These are phyloP conservation scores for Leptographium radiaticola DNA, from an alignment of 2,329 filamentous ascomycete species.

Conservation along the genomic window DNA sequence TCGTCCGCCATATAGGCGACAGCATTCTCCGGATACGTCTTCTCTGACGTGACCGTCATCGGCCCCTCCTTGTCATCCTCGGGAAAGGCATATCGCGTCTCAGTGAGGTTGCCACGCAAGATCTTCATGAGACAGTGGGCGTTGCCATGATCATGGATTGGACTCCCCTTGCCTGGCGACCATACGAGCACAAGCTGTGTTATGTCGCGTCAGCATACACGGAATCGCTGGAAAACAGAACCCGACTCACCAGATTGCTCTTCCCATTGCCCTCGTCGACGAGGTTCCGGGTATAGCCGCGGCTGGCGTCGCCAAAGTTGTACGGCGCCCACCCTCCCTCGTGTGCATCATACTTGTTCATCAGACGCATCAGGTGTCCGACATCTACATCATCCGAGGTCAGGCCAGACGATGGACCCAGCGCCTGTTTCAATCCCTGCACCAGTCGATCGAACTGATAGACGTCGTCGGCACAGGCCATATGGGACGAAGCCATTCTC, in stretches of 20 bases:
- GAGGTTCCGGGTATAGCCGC: conserved; percentile 74
- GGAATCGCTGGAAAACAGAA: background rate
- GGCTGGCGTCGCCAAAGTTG: conserved; percentile 55
- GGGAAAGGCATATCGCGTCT: conserved; percentile 72
- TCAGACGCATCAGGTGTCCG: conserved; percentile 53
- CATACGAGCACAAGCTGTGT: conserved; percentile 72
- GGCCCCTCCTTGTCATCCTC: conserved; percentile 35
- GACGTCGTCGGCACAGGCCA: conserved; percentile 13
- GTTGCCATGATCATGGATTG: conserved; percentile 80
- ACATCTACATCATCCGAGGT: conserved; percentile 73
- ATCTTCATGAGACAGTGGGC: conserved; percentile 92
- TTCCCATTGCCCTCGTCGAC: conserved; percentile 76
- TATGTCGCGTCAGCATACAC: background rate
- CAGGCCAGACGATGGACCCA: conserved; percentile 72
- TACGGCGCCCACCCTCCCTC: conserved; percentile 61
- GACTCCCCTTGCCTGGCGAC: conserved; percentile 70
- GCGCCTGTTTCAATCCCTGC: conserved; percentile 53
- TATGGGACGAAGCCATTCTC: background rate
- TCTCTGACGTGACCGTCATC: conserved; percentile 53
- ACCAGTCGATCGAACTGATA: conserved; percentile 56
- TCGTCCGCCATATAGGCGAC: conserved; percentile 89
- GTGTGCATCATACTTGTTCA: conserved; percentile 60
- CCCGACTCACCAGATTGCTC: conserved; percentile 32
- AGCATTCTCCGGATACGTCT: conserved; percentile 53
- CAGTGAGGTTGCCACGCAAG: conserved; percentile 62